These are phyloP conservation scores for Theobroma cacao DNA, from an alignment of 345 rosid genomes.

Conservation along the genomic window DNA sequence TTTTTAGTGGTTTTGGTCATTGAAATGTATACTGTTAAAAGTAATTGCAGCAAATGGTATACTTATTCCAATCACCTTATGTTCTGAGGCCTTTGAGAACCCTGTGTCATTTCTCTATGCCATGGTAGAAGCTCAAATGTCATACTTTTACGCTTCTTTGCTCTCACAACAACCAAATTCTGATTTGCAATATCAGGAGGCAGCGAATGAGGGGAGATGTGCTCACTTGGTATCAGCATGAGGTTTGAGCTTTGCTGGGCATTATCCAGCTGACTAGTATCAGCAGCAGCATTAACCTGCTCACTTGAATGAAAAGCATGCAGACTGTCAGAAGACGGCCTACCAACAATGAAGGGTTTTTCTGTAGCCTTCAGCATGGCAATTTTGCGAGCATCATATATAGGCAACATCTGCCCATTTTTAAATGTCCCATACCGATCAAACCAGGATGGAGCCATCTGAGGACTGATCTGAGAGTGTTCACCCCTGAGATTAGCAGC, in stretches of 20 bases:
- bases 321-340: slow-evolving; percentile 41
- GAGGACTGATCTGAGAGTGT: slow-evolving; percentile 59
- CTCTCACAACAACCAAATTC: slow-evolving; percentile 28
- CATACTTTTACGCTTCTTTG: slow-evolving; percentile 68
- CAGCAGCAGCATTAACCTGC: slow-evolving; percentile 36
- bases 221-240: slow-evolving; percentile 33
- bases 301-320: slow-evolving; percentile 31
- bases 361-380: slow-evolving; percentile 39
- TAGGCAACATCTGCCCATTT: slow-evolving; percentile 59
- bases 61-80: slow-evolving; percentile 50
- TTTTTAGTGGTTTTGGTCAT: neutral
- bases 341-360: slow-evolving; percentile 38
- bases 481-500: slow-evolving; percentile 38
- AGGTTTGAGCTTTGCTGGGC: slow-evolving; percentile 28
- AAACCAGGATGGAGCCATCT: slow-evolving; percentile 82
- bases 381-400: slow-evolving; percentile 39
- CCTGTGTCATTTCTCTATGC: slow-evolving; percentile 58
- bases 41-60: neutral
- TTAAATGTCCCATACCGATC: slow-evolving; percentile 63
- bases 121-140: slow-evolving; percentile 54
- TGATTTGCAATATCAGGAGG: slow-evolving; percentile 36
- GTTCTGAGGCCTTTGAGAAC: slow-evolving; percentile 44
- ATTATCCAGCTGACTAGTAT: slow-evolving; percentile 30
- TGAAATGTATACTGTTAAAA: neutral
- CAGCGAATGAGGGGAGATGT: slow-evolving; percentile 33